Percentiles rank a stretch among this genome's conserved stretches.
Conservation (phyloP, 2,329 filamentous ascomycete species). For the Septoria petroselini region DNA sequence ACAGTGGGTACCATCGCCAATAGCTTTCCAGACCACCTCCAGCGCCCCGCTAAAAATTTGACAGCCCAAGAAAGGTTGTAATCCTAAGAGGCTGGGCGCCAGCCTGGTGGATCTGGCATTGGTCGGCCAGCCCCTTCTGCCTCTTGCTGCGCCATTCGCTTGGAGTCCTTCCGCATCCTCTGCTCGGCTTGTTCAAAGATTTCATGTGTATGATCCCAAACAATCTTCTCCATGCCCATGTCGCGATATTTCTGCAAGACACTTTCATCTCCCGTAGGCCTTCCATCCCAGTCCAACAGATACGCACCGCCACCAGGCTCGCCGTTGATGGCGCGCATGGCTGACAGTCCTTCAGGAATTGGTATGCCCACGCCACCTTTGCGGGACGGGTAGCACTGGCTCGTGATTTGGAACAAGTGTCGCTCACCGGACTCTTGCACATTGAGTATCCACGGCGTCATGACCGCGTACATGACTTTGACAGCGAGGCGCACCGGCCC, state of each 20-base stretch:
- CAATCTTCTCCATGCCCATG: slow-evolving; percentile 32
- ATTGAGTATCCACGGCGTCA: slow-evolving; percentile 41
- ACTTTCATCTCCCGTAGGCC: slow-evolving; percentile 36
- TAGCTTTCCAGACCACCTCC: neutral
- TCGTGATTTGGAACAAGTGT: slow-evolving; percentile 45
- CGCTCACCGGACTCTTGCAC: slow-evolving; percentile 47
- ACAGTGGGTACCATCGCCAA: no score
- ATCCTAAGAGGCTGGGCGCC: slow-evolving; percentile 26
- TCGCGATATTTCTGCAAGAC: slow-evolving; percentile 36
- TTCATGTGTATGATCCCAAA: slow-evolving; percentile 40
- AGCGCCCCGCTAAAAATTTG: neutral
- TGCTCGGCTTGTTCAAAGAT: slow-evolving; percentile 35
- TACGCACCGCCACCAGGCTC: slow-evolving; percentile 39
- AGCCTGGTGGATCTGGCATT: slow-evolving; percentile 34
- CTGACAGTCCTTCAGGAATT: slow-evolving; percentile 30
- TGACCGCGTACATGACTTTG: slow-evolving; percentile 39
- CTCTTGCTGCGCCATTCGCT: slow-evolving; percentile 30
- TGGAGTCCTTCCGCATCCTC: slow-evolving; percentile 26
- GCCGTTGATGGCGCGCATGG: slow-evolving; percentile 35
- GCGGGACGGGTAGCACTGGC: slow-evolving; percentile 34
- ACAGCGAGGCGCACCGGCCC: slow-evolving; percentile 36
- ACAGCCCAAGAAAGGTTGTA: neutral
- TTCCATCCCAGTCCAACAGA: slow-evolving; percentile 41
- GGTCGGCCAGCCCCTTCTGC: slow-evolving; percentile 29
- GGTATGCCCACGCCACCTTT: slow-evolving; percentile 33